These are phyloP conservation scores for Fragilaria crotonensis DNA, from an alignment of 108 stramenopile species.

Conservation along the genomic window DNA sequence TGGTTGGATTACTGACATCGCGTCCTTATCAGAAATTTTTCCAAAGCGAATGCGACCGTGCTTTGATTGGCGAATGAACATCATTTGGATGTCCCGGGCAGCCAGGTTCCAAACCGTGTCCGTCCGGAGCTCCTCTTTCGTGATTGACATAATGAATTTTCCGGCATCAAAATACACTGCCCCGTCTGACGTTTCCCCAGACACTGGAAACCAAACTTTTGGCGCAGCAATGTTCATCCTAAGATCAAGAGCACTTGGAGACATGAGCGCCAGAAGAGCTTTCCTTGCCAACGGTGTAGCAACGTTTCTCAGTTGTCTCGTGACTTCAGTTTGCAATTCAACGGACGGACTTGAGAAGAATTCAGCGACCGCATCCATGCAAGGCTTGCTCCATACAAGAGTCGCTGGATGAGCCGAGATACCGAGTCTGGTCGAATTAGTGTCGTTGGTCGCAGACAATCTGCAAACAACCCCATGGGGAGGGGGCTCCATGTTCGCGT, in stretches of 20 bases:
- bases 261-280: conserved; percentile 60
- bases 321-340: conserved; percentile 41
- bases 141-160: conserved; percentile 30
- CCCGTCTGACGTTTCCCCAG: conserved; percentile 32
- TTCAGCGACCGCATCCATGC: conserved; percentile 50
- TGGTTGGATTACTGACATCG: conserved; percentile 40
- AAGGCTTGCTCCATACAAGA: conserved; percentile 60
- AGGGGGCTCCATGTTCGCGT: conserved; percentile 37
- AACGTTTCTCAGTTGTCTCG: conserved; percentile 50
- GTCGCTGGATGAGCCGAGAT: conserved; percentile 68
- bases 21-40: conserved; percentile 17
- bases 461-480: conserved; percentile 54
- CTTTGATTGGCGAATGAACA: conserved; percentile 35
- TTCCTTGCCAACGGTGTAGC: conserved; percentile 72
- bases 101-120: conserved; percentile 35
- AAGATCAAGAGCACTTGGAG: conserved; percentile 48
- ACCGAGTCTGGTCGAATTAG: conserved; percentile 28
- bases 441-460: conserved; percentile 33
- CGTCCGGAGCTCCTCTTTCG: conserved; percentile 30
- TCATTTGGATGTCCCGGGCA: conserved; percentile 49
- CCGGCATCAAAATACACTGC: conserved; percentile 64
- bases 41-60: conserved; percentile 6
- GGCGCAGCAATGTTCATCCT: conserved; percentile 62
- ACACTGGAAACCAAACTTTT: conserved; percentile 68
- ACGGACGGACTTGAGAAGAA: conserved; percentile 42